phyloP scores from a whole-genome alignment of 2,329 filamentous ascomycete species.

The Sarocladium strictum region DNA sequence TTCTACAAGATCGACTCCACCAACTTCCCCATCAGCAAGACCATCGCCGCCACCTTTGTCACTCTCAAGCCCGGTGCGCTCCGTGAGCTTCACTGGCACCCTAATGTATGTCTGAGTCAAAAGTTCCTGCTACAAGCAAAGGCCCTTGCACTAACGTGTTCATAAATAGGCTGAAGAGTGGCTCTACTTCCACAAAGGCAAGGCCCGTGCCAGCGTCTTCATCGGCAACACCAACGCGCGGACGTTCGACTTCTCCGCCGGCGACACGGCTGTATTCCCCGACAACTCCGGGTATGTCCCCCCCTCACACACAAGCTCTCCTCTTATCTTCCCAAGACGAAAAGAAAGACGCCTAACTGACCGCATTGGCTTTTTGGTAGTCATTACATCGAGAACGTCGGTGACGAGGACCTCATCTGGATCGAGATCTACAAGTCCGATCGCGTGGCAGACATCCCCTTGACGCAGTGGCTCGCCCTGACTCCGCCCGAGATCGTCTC shows the following conservation, averaged over 20 bases:
- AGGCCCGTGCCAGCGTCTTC: slow-evolving; percentile 58
- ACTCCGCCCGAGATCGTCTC: slow-evolving; percentile 59
- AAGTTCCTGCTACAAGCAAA: too few species aligned
- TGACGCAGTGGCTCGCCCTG: slow-evolving; percentile 64
- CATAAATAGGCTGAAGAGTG: slow-evolving; percentile 55
- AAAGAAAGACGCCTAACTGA: too few species aligned
- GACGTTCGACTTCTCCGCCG: slow-evolving; percentile 61
- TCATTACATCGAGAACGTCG: slow-evolving; percentile 66
- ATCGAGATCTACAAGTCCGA: slow-evolving; percentile 66
- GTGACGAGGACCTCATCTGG: slow-evolving; percentile 58
- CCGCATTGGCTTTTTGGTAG: slow-evolving; percentile 26
- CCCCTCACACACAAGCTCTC: too few species aligned
- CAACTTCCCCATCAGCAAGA: slow-evolving; percentile 61
- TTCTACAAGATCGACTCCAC: slow-evolving; percentile 60
- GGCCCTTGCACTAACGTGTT: too few species aligned
- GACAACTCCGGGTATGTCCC: slow-evolving; percentile 49
- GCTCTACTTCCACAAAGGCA: slow-evolving; percentile 63
- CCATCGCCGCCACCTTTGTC: slow-evolving; percentile 59
- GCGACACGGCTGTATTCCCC: slow-evolving; percentile 64
- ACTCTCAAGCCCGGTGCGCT: slow-evolving; percentile 57
- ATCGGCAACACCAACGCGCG: slow-evolving; percentile 54
- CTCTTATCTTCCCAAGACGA: too few species aligned
- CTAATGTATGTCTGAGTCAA: slow-evolving; percentile 42
- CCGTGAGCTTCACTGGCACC: slow-evolving; percentile 65
- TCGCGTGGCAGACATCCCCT: slow-evolving; percentile 57